A percentile compares a stretch with the other conserved stretches of the same genome.
phyloP scores from a whole-genome alignment of 345 rosid species.

The Populus ilicifolia region DNA sequence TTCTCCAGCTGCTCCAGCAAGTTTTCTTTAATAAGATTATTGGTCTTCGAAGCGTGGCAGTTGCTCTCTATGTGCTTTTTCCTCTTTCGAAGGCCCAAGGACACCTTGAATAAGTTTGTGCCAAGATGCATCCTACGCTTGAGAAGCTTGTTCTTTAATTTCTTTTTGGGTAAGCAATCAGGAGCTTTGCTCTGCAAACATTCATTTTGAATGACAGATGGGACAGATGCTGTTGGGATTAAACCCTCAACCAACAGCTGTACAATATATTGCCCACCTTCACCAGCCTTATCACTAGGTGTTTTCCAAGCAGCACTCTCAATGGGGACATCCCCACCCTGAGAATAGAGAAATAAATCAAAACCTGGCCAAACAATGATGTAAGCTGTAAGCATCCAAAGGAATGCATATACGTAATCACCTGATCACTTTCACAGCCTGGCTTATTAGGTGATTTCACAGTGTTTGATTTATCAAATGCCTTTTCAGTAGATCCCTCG shows the following conservation, averaged over 20 bases:
- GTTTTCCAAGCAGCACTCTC: constrained; percentile 18
- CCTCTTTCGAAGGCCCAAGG: constrained; percentile 38
- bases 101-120: constrained; percentile 37
- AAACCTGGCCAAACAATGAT: constrained; percentile 5
- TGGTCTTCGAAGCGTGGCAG: constrained; percentile 9
- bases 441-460: constrained; percentile 19
- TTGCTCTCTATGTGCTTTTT: constrained; percentile 55
- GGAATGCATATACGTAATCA: constrained; percentile 1
- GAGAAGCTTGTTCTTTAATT: constrained; percentile 39
- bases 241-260: constrained; percentile 15
- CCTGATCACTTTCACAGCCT: constrained; percentile 24
- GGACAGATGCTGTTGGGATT: not conserved
- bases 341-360: constrained; percentile 26
- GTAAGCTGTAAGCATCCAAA: not conserved
- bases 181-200: constrained; percentile 20
- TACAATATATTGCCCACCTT: constrained; percentile 19
- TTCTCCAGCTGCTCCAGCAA: constrained; percentile 26
- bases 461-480: constrained; percentile 1
- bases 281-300: constrained; percentile 22
- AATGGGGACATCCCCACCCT: constrained; percentile 30
- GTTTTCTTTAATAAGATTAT: constrained; percentile 31
- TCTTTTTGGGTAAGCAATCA: constrained; percentile 22
- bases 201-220: constrained; percentile 16
- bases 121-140: constrained; percentile 45
- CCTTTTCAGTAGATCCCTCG: constrained; percentile 3